Evolutionary conservation across 2,329 filamentous ascomycete species (phyloP), one percentile per base, ranked within the genome.

Genomic region (Aspergillus sp.): DNA sequence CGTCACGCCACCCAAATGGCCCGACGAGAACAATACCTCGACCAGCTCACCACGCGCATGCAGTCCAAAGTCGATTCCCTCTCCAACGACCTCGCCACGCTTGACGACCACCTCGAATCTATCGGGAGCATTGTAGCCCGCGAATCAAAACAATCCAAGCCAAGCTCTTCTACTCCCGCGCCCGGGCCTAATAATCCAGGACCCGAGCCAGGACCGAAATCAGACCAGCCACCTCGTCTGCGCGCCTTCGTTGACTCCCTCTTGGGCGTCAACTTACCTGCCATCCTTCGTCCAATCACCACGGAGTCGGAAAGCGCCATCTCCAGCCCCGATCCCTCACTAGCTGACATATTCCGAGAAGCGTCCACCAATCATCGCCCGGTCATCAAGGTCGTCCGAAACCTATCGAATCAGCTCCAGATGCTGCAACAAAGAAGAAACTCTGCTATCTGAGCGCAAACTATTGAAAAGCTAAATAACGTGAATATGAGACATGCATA

Each of bases 61-160:
- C 69, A 67, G n/a, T 65, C 66, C 42, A 75, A 75, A 30, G 69
- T 71, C 1, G 72, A 75, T 27, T 69, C 71, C 7, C 63, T 76
- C 6, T 59, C 57, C 11, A 60, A 54, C 8, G 69, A 71, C n/a
- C 70, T 76, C 44, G 68, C 63, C 41, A 72, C 68, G 0, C 61
- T 76, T 3, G 72, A 75, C 41, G 73, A 75, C 58, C 73, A 76
- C 36, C 67, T 76, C 7, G 71, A 75, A 41, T 74, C 74, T 1
- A 68, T 76, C 11, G 68, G 69, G 27, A 60, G 60, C n/a, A 73
- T 75, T 19, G 63, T 73, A 8, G 55, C 60, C 19, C 68, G 73
- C 1, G 68, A 70, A 63, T 27, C 62, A 53, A 61, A 41, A 19
- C 55, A 47, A 30, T 27, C 57, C 1, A 36, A 15, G 32, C 32